Evolutionary conservation across 139 green algal genomes (phyloP).

Genomic region (Haematococcus sp.): DNA sequence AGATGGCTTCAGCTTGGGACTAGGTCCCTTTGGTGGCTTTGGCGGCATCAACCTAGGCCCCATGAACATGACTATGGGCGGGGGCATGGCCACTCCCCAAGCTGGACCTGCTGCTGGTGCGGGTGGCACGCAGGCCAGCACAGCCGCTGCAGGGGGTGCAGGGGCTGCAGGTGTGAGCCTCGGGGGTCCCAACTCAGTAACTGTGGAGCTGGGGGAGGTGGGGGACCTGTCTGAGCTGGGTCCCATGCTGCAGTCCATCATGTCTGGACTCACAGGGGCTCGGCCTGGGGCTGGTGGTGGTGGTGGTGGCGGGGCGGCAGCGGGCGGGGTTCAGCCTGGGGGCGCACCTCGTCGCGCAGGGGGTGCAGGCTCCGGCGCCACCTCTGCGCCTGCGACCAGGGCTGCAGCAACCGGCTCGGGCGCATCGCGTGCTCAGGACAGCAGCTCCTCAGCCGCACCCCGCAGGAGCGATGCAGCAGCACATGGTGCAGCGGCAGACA

Average conservation of each 20-base stretch:
- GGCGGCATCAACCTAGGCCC: constrained; percentile 3
- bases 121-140: no score
- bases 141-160: no score
- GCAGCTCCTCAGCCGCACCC: no score
- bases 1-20: neutral
- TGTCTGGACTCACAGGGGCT: neutral
- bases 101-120: no score
- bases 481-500: neutral
- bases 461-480: no score
- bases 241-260: neutral
- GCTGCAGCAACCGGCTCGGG: no score
- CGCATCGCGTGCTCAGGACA: no score
- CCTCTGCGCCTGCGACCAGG: no score
- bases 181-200: neutral
- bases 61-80: constrained; percentile 6
- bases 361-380: no score
- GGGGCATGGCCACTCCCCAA: neutral
- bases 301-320: neutral
- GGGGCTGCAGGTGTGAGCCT: neutral
- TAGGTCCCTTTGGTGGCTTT: constrained; percentile 6
- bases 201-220: neutral
- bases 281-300: neutral
- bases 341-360: no score
- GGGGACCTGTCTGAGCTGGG: neutral
- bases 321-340: neutral